Evolutionary conservation across 345 rosid genomes (phyloP).

Genomic region (Toxicodendron radicans): DNA sequence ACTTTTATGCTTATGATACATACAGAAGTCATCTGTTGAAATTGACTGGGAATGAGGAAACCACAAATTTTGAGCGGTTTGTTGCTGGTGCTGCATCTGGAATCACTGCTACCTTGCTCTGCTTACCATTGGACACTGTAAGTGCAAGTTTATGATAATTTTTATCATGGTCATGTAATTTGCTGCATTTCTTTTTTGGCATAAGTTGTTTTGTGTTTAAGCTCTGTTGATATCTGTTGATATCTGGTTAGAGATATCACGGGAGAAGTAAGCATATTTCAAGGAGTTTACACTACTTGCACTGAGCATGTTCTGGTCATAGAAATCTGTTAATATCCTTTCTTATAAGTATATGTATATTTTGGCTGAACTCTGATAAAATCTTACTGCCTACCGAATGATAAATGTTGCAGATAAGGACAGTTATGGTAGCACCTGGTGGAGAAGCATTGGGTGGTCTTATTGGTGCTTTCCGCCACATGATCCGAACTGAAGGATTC

Average conservation of each 20-base stretch:
- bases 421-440: constrained; percentile 86
- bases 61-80: constrained; percentile 83
- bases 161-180: neutral
- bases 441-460: constrained; percentile 92
- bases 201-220: constrained; percentile 2
- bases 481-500: constrained; percentile 82
- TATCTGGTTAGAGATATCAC: neutral
- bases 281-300: neutral
- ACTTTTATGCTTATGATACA: constrained; percentile 86
- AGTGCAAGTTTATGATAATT: constrained; percentile 22
- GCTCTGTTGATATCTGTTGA: neutral
- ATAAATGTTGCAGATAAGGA: constrained; percentile 56
- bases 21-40: constrained; percentile 69
- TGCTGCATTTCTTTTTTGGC: neutral
- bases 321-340: neutral
- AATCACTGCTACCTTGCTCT: constrained; percentile 81
- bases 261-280: neutral
- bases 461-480: constrained; percentile 67
- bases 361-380: neutral
- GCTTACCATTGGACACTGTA: constrained; percentile 97
- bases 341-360: too few species aligned
- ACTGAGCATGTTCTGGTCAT: neutral
- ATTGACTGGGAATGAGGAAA: constrained; percentile 64
- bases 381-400: neutral
- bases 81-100: constrained; percentile 96